Percentiles rank a stretch among this genome's conserved stretches.
phyloP scores from a whole-genome alignment of 495 filamentous ascomycete genomes.

The Viridothelium virens region DNA sequence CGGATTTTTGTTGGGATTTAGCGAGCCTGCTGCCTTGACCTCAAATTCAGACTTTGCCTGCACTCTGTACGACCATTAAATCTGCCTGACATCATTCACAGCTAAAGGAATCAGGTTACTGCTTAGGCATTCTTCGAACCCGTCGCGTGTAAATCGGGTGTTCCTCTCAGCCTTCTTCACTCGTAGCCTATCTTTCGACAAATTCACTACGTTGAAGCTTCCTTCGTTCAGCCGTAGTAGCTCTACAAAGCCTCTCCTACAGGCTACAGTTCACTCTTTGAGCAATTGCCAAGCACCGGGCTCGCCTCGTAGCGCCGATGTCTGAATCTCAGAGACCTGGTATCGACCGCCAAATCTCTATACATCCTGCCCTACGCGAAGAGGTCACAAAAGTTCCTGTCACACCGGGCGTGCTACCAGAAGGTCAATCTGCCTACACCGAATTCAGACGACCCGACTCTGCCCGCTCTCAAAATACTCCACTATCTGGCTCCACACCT shows the following conservation, averaged over 20 bases:
- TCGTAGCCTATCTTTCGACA: not conserved
- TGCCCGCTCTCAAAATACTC: not conserved
- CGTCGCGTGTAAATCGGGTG: not conserved
- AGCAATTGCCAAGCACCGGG: not conserved
- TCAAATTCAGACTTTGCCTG: not conserved
- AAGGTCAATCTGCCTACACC: constrained; percentile 11
- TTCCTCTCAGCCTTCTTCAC: not conserved
- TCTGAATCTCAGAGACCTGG: not conserved
- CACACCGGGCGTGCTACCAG: constrained; percentile 25
- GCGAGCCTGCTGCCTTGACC: not conserved
- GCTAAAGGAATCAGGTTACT: not conserved
- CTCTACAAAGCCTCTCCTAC: not conserved
- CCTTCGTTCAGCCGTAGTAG: not conserved
- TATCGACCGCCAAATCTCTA: constrained; percentile 8
- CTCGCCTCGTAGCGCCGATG: not conserved
- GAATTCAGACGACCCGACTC: constrained; percentile 16
- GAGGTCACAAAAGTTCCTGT: constrained; percentile 31
- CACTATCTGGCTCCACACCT: not conserved
- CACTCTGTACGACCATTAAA: no score
- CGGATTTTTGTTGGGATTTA: not conserved
- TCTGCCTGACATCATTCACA: not conserved
- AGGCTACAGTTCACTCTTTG: not conserved
- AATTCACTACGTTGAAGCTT: not conserved
- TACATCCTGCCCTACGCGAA: constrained; percentile 31
- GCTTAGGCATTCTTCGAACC: not conserved